A percentile compares a stretch with the other conserved stretches of the same genome.
These are phyloP conservation scores for Colletotrichum sp. DNA, from an alignment of 2,329 filamentous ascomycete species.

Conservation along the genomic window DNA sequence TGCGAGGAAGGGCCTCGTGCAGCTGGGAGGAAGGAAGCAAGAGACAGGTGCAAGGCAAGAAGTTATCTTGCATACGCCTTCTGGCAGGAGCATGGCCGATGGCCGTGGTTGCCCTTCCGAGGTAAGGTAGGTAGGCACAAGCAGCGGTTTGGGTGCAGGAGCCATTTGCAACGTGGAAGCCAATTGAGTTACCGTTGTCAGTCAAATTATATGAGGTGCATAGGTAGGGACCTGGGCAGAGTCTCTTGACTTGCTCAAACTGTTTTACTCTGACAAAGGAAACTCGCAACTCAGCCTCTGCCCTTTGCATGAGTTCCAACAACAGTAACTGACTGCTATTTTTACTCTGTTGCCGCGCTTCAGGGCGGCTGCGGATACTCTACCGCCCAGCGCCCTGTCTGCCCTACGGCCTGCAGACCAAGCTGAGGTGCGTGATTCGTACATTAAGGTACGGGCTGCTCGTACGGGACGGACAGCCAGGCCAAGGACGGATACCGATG, in stretches of 20 bases:
- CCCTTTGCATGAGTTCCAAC: background rate
- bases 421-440: background rate
- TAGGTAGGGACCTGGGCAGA: background rate
- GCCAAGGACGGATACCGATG: background rate
- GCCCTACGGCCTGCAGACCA: background rate
- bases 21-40: background rate
- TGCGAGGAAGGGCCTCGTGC: background rate
- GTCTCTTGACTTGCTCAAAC: background rate
- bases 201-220: background rate
- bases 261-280: background rate
- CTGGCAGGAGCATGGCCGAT: background rate
- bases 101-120: background rate
- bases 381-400: background rate
- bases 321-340: background rate
- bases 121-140: background rate
- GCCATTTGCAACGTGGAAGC: background rate
- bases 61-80: background rate
- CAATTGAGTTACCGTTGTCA: background rate
- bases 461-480: background rate
- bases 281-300: background rate
- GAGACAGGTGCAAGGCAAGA: background rate
- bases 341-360: background rate
- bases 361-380: background rate
- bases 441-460: background rate
- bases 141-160: background rate